These are phyloP conservation scores for Reticulascus tulasneorum DNA, from an alignment of 2,329 filamentous ascomycete species.

Conservation along the genomic window DNA sequence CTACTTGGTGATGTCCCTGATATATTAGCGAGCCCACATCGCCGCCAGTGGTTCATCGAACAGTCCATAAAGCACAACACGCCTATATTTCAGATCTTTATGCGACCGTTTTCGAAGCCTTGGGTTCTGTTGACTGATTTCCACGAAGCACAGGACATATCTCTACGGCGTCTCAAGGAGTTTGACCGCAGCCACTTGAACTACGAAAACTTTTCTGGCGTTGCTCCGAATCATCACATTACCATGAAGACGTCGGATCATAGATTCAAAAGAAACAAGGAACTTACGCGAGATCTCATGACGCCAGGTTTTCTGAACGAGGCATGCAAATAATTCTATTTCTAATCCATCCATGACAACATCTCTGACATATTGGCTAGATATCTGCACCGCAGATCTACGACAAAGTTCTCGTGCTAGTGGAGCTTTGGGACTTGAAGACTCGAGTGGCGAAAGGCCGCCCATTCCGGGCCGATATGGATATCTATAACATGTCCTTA, in stretches of 20 bases:
- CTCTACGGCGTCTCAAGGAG: slow-evolving; percentile 24
- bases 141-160: slow-evolving; percentile 27
- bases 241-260: slow-evolving; percentile 26
- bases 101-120: slow-evolving; percentile 25
- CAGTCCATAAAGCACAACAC: slow-evolving; percentile 18
- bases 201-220: slow-evolving; percentile 11
- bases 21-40: slow-evolving; percentile 4
- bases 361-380: slow-evolving; percentile 15
- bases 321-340: no score
- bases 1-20: slow-evolving; percentile 20
- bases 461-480: slow-evolving; percentile 26
- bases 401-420: slow-evolving; percentile 21
- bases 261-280: slow-evolving; percentile 26
- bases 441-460: slow-evolving; percentile 18
- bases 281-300: slow-evolving; percentile 33
- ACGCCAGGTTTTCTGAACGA: slow-evolving; percentile 28
- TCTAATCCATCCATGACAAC: neutral
- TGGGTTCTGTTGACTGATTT: slow-evolving; percentile 26
- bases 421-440: slow-evolving; percentile 31
- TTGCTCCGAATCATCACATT: slow-evolving; percentile 25
- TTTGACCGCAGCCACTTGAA: slow-evolving; percentile 24
- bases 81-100: slow-evolving; percentile 28
- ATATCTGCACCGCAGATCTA: slow-evolving; percentile 31
- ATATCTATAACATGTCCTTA: slow-evolving; percentile 27
- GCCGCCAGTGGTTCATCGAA: slow-evolving; percentile 20